Conservation (phyloP, 352 stramenopile species). For the Pythium coloratum region DNA sequence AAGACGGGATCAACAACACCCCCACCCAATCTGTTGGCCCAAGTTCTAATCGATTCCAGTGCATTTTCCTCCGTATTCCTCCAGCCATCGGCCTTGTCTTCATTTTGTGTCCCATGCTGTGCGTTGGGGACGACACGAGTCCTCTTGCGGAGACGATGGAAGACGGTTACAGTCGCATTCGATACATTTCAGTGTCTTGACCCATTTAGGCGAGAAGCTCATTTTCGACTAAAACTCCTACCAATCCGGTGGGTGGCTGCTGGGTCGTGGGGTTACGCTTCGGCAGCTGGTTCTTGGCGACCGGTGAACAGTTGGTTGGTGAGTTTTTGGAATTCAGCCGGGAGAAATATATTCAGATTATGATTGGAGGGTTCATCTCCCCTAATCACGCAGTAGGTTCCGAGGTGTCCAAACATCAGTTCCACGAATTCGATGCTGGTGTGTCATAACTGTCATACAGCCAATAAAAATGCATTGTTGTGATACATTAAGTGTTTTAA, state of each 20-base stretch:
- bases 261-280: neutral
- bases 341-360: neutral
- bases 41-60: no score
- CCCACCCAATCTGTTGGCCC: no score
- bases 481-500: neutral
- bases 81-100: no score
- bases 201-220: neutral
- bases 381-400: neutral
- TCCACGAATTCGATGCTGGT: neutral
- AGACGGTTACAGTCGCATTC: neutral
- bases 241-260: neutral
- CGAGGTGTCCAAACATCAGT: neutral
- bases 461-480: neutral
- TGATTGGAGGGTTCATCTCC: neutral
- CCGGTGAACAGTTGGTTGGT: neutral
- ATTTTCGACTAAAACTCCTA: neutral
- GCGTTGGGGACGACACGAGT: no score
- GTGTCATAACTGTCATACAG: neutral
- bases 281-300: neutral
- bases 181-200: neutral
- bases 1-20: no score
- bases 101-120: no score
- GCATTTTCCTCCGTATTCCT: no score
- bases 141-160: neutral
- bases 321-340: slow-evolving; percentile 3